Evolutionary conservation across 1,284 basidiomycete genomes (phyloP), one percentile per base, ranked within the genome.

Genomic region (Coniophora puteana): DNA sequence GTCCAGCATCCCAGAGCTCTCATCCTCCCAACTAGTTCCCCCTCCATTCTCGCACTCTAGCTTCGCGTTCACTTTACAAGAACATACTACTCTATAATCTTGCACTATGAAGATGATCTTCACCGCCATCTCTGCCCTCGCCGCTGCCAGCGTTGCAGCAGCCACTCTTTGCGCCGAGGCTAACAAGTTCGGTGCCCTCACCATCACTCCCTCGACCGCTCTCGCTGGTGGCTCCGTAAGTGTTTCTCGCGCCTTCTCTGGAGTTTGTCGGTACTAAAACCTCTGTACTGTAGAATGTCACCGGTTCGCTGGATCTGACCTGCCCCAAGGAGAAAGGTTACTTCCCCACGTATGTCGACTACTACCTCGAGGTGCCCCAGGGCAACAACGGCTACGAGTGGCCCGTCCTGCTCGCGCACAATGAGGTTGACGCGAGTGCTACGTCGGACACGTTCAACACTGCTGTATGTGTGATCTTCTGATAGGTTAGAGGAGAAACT

Each of bases 321-420:
- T 60, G 58, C 8, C 55, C 62, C 31, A 42, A 53, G 40, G 46
- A 50, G 18, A 52, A 50, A 13, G 44, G 43, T 12, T 14, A 37
- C 21, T 22, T 38, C 12, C 62, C 58, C 5, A 31, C 49, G 44
- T 60, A 41, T 42, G 59, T 47, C 39, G 58, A 60, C 43, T 60
- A 63, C 42, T 63, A 65, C 23, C 53, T 60, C n/a, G 57, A 59
- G 34, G 62, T 62, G 12, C 47, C 59, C 4, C 36, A 26, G 22
- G 55, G 59, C 33, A 60, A 60, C 49, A 60, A 55, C 17, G 58
- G 62, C 13, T 2, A 55, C 25, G 62, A 60, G 20, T 53, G 61
- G 25, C 53, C 53, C 4, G 55, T 65, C 44, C 56, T 60, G 24
- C 37, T 60, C 31, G 40, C 44, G 13, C 58, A 59, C 38, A 43